Evolutionary conservation across 495 filamentous ascomycete genomes (phyloP), one percentile per base, ranked within the genome.

Genomic region (Penicillium arizonense): DNA sequence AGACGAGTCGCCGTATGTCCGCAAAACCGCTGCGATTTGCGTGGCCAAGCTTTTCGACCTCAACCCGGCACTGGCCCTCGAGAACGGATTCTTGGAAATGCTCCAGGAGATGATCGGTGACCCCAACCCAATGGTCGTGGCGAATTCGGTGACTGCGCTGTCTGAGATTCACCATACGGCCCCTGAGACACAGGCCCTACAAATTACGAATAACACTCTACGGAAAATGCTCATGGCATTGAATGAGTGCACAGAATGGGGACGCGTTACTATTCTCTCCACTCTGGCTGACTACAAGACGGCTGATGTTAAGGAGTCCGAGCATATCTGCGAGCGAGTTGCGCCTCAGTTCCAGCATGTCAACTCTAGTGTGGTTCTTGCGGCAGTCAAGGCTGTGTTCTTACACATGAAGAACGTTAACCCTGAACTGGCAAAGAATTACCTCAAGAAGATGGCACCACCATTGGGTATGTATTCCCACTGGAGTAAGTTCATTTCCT

Each of bases 161-260:
- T 83, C 88, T 33, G 94, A 99, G 69, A 99, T 99, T 69, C 75
- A 79, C 52, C 91, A 99, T 61, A 79, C 89, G 1, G 88, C 93
- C 2, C 93, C 95, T 2, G 95, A 97, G 67, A 96, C 91, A 0
- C 83, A 82, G 43, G 93, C 93, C 10, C 72, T 99, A 47, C 76
- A 88, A 41, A 86, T 99, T 43, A 94, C 87, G 6, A 76, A 87
- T 7, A 79, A 83, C 23, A 90, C 84, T 1, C 78, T 98, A 50
- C 96, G 96, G 75, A 97, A 96, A 72, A 80, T 98, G 69, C 72
- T 98, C 23, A 93, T 97, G 90, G 94, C 94, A 0, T 70, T 99
- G 55, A 97, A 96, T 60, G 94, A 99, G 71, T 99, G 94, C 66
- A 97, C 95, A 10, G 94, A 99, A 73, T 99, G 94, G 94, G 94